These are phyloP conservation scores for Amoebophrya sp. DNA, from an alignment of 169 alveolate genomes.

Conservation along the genomic window DNA sequence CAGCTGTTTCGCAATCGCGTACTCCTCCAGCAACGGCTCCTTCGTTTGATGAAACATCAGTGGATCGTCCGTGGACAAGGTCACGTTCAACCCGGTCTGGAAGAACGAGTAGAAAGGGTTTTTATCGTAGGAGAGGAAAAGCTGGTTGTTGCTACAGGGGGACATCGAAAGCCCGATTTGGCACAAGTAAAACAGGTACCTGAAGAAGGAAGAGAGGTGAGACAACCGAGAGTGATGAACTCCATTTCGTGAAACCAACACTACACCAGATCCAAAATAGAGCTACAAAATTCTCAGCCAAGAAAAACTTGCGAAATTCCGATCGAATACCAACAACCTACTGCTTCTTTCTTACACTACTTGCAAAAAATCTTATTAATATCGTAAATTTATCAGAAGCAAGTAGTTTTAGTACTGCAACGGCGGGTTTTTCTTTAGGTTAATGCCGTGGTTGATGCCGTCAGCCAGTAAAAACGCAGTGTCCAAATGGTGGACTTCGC, in stretches of 20 bases:
- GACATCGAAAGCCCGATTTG: conserved; percentile 85
- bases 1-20: conserved; percentile 52
- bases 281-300: no score
- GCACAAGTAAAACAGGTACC: conserved; percentile 74
- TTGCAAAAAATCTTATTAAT: no score
- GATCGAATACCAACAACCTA: no score
- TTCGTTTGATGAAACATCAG: conserved; percentile 60
- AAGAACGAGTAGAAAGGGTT: conserved; percentile 78
- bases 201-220: conserved; percentile 35
- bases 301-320: no score
- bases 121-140: conserved; percentile 56
- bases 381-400: no score
- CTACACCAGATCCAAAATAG: no score
- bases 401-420: not conserved
- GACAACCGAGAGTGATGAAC: no score
- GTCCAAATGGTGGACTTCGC: conserved; percentile 71
- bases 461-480: conserved; percentile 72
- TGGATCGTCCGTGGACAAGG: conserved; percentile 89
- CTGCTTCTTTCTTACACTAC: no score
- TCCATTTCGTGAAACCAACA: no score
- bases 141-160: conserved; percentile 84
- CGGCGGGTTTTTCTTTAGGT: conserved; percentile 61
- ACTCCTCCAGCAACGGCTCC: not conserved
- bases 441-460: conserved; percentile 74
- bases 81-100: conserved; percentile 78